A percentile compares a stretch with the other conserved stretches of the same genome.
Conservation (phyloP, 1,284 basidiomycete genomes). For the Sporisorium scitamineum region DNA sequence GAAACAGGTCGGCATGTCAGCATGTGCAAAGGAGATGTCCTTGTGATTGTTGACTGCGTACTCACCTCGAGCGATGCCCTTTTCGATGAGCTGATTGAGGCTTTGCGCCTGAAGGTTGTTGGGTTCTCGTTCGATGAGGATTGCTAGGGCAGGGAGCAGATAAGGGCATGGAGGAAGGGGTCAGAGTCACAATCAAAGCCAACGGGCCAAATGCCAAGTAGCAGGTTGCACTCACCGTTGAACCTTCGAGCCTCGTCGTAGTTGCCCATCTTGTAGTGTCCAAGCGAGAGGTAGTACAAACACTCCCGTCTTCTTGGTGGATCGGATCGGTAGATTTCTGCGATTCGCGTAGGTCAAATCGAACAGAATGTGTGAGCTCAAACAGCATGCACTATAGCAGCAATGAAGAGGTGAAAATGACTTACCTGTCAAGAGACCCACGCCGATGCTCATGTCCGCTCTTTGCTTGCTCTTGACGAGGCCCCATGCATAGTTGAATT, state of each 20-base stretch:
- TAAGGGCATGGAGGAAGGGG: background rate
- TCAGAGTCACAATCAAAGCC: background rate
- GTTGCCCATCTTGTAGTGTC: constrained; percentile 96
- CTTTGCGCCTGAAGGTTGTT: constrained; percentile 93
- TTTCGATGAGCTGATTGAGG: constrained; percentile 85
- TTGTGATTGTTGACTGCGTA: constrained; percentile 15
- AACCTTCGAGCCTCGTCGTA: constrained; percentile 92
- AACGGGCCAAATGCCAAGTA: background rate
- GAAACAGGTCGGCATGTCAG: background rate
- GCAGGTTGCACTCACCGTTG: constrained; percentile 77
- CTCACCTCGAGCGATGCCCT: constrained; percentile 84
- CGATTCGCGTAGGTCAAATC: background rate
- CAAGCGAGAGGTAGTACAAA: constrained; percentile 94
- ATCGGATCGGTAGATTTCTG: constrained; percentile 92
- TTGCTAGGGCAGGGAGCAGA: constrained; percentile 72
- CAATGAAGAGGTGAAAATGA: background rate
- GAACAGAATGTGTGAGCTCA: constrained; percentile 8
- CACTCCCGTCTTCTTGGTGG: constrained; percentile 91
- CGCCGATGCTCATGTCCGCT: constrained; percentile 77
- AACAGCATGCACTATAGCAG: background rate
- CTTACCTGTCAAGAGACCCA: constrained; percentile 83
- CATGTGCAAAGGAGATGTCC: background rate
- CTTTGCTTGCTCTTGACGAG: constrained; percentile 71
- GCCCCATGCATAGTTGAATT: constrained; percentile 94
- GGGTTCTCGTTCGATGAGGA: constrained; percentile 92